Percentiles rank a stretch among this genome's conserved stretches.
phyloP scores from a whole-genome alignment of 1,284 basidiomycete genomes.

The Boletus semigastroideus region DNA sequence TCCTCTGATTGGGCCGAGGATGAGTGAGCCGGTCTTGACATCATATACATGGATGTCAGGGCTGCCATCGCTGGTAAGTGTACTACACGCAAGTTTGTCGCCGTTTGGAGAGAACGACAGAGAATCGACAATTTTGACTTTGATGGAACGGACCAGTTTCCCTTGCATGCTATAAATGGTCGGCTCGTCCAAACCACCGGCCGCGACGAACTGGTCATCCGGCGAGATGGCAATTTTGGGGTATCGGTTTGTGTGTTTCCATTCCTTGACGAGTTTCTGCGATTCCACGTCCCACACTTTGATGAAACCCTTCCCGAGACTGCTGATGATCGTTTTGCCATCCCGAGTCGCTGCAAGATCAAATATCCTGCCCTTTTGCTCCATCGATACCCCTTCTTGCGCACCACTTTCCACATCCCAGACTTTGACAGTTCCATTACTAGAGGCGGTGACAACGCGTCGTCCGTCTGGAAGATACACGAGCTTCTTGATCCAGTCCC shows the following conservation, averaged over 20 bases:
- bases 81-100: slow-evolving; percentile 2
- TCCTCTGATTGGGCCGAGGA: background rate
- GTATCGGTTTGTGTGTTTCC: background rate
- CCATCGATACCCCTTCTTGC: background rate
- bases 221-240: slow-evolving; percentile 6
- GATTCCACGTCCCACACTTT: slow-evolving; percentile 7
- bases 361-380: rapidly evolving
- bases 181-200: background rate
- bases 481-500: background rate
- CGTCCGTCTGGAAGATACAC: slow-evolving; percentile 1
- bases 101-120: slow-evolving; percentile 6
- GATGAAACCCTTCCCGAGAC: background rate
- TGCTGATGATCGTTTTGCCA: slow-evolving; percentile 1
- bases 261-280: background rate
- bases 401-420: background rate
- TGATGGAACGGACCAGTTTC: background rate
- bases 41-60: background rate
- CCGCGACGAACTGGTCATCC: slow-evolving; percentile 3
- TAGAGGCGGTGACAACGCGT: background rate
- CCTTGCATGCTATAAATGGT: background rate
- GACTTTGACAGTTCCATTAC: background rate
- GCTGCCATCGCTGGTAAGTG: rapidly evolving
- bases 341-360: background rate
- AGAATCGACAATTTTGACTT: background rate
- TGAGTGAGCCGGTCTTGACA: background rate